A percentile compares a stretch with the other conserved stretches of the same genome.
phyloP scores from a whole-genome alignment of 495 filamentous ascomycete species.

The Xylaria sp. region DNA sequence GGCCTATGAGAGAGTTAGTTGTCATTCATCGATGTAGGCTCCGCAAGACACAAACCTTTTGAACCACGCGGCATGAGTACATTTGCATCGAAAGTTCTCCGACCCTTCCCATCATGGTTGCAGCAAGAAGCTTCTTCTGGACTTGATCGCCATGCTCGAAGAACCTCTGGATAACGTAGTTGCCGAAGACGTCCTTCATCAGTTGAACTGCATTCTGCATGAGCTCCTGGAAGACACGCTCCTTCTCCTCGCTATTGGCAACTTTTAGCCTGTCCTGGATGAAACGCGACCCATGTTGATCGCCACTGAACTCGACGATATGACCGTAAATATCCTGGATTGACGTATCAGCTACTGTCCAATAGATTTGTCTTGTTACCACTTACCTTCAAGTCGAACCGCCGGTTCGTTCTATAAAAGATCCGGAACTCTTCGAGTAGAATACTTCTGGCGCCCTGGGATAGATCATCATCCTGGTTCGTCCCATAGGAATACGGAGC shows the following conservation, averaged over 20 bases:
- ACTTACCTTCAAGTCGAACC: slow-evolving; percentile 81
- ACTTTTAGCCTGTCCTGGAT: slow-evolving; percentile 95
- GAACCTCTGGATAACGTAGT: slow-evolving; percentile 98
- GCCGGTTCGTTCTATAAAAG: slow-evolving; percentile 76
- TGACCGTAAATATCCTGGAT: slow-evolving; percentile 84
- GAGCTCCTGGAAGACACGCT: slow-evolving; percentile 90
- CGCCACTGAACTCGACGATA: slow-evolving; percentile 93
- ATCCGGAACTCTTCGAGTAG: slow-evolving; percentile 82
- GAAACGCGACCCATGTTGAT: slow-evolving; percentile 94
- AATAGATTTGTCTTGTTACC: background rate
- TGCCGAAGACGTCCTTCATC: slow-evolving; percentile 97
- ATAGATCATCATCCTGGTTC: slow-evolving; percentile 66
- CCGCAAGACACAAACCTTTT: slow-evolving; percentile 67
- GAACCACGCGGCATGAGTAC: slow-evolving; percentile 96
- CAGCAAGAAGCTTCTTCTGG: slow-evolving; percentile 87
- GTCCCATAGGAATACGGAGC: background rate
- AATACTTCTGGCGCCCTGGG: slow-evolving; percentile 70
- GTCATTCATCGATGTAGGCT: background rate
- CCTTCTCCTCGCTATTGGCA: slow-evolving; percentile 96
- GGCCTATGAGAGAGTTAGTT: slow-evolving; percentile 61
- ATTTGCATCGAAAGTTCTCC: slow-evolving; percentile 81
- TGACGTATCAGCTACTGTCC: slow-evolving; percentile 13
- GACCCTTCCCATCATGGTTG: slow-evolving; percentile 86
- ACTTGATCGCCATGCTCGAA: slow-evolving; percentile 96
- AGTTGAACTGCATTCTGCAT: slow-evolving; percentile 81